These are phyloP conservation scores for Setaria viridis DNA, from an alignment of 202 grass and related monocot genomes.

Conservation along the genomic window DNA sequence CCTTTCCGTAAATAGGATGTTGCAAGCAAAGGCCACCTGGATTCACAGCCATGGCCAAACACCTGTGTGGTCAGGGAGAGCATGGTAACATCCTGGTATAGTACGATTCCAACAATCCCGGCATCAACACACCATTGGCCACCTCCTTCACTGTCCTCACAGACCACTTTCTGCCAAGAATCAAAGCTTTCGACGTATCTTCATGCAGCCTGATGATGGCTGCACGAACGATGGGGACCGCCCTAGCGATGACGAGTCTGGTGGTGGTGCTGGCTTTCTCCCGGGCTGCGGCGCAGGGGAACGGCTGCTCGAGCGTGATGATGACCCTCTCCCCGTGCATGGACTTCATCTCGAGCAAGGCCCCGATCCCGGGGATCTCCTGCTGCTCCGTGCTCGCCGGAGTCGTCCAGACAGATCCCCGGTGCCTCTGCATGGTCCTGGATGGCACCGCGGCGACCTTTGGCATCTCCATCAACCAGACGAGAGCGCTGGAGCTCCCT, in stretches of 20 bases:
- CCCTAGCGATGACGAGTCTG: not conserved
- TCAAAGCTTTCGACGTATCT: not conserved
- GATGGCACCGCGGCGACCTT: conserved; percentile 51
- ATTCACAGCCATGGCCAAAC: conserved; percentile 28
- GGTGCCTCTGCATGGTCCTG: conserved; percentile 76
- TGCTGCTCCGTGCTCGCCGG: conserved; percentile 63
- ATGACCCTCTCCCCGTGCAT: conserved; percentile 78
- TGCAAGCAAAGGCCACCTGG: conserved; percentile 23
- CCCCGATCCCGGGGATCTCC: conserved; percentile 36
- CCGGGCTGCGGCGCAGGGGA: conserved; percentile 40
- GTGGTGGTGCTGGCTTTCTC: conserved; percentile 10
- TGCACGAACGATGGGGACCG: not conserved
- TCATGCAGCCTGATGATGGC: conserved; percentile 38
- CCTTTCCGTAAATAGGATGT: conserved; percentile 47
- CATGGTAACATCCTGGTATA: conserved; percentile 25
- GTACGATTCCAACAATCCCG: conserved; percentile 19
- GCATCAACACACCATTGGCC: conserved; percentile 5
- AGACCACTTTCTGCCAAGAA: not conserved
- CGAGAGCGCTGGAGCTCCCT: conserved; percentile 63
- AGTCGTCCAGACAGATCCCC: conserved; percentile 67
- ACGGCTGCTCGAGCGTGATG: conserved; percentile 65
- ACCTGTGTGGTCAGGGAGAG: conserved; percentile 38
- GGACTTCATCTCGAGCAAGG: conserved; percentile 69
- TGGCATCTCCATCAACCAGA: conserved; percentile 70
- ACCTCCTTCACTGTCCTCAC: not conserved